Conservation (phyloP, 2,329 filamentous ascomycete genomes). For the Phaeoacremonium minimum region DNA sequence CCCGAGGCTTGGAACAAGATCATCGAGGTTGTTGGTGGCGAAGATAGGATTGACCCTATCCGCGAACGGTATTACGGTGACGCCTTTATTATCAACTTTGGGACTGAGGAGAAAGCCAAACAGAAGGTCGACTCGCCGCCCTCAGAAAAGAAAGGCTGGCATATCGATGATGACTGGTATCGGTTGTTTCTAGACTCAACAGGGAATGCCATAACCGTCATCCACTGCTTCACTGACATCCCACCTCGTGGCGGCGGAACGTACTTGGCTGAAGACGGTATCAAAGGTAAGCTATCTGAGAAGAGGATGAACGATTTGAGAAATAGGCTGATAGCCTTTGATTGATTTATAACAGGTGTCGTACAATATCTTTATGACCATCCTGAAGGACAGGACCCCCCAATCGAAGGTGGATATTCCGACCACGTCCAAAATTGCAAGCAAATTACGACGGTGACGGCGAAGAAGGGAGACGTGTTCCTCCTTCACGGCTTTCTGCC, state of each 20-base stretch:
- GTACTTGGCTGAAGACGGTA: conserved; percentile 5
- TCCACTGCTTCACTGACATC: conserved; percentile 6
- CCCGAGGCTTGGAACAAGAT: conserved; percentile 6
- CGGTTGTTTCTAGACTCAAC: conserved; percentile 7
- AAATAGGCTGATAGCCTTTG: no score
- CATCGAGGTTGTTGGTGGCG: conserved; percentile 3
- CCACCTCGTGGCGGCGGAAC: conserved; percentile 4
- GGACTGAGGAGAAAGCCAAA: conserved; percentile 4
- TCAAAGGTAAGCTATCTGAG: conserved; percentile 3
- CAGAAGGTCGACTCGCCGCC: not conserved
- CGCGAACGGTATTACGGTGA: conserved; percentile 6
- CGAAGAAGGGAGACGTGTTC: conserved; percentile 7
- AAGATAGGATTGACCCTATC: conserved; percentile 5
- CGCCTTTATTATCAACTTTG: conserved; percentile 6
- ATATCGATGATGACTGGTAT: conserved; percentile 7
- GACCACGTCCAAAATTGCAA: conserved; percentile 5
- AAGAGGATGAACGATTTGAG: not conserved
- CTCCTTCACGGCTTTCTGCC: conserved; percentile 6
- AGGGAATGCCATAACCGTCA: conserved; percentile 7
- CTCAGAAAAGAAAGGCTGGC: conserved; percentile 3
- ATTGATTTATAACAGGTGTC: not conserved
- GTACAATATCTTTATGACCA: conserved; percentile 6
- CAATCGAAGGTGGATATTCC: conserved; percentile 1
- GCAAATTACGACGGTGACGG: conserved; percentile 3
- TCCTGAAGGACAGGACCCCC: conserved; percentile 5